A percentile compares a stretch with the other conserved stretches of the same genome.
Conservation (phyloP, 371 early-diverging fungal genomes). For the Mortierella sp. region DNA sequence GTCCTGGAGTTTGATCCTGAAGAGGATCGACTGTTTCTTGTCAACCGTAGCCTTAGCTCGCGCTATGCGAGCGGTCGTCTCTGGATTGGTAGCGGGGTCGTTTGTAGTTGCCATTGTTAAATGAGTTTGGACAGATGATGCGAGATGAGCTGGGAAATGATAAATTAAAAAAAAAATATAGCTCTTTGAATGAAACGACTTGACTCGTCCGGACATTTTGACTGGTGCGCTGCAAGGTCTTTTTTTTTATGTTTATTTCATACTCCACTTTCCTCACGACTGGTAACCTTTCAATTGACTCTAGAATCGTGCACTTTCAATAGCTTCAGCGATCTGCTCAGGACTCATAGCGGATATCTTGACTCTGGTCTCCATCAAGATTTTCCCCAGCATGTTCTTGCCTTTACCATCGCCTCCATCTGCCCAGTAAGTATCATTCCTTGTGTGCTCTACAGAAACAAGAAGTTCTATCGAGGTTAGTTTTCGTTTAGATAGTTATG, state of each 20-base stretch:
- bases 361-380: conserved; percentile 55
- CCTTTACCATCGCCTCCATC: conserved; percentile 64
- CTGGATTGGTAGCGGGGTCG: conserved; percentile 11
- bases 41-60: conserved; percentile 42
- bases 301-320: conserved; percentile 10
- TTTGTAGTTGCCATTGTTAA: conserved; percentile 18
- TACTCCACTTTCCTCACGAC: not conserved
- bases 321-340: conserved; percentile 25
- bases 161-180: not conserved
- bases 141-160: conserved; percentile 1
- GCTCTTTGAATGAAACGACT: not conserved
- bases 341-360: conserved; percentile 38
- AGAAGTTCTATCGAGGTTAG: not conserved
- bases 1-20: conserved; percentile 52
- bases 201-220: not conserved
- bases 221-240: not conserved
- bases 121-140: not conserved
- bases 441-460: conserved; percentile 56
- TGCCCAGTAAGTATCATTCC: conserved; percentile 65
- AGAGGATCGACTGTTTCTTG: conserved; percentile 49
- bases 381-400: conserved; percentile 59
- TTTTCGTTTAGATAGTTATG: not conserved
- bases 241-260: not conserved
- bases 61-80: conserved; percentile 2
- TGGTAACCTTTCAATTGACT: not conserved